Base-by-base conservation (phyloP, 140 eudicot genomes). In the Oenanthe javanica region DNA sequence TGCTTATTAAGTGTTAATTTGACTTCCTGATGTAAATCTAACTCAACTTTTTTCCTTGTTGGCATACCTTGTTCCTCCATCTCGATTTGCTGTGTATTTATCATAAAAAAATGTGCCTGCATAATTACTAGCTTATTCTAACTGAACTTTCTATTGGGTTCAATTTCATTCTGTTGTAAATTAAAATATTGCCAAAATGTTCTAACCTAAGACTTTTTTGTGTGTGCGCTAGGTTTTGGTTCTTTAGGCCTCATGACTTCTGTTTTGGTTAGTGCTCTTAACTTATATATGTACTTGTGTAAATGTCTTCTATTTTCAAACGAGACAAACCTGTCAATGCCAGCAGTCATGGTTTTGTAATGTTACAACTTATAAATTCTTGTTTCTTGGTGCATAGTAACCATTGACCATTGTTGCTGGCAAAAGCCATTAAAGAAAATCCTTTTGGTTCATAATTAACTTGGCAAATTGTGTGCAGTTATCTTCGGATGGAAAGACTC, bases 241-340 rank as follows among this genome's bases (percentile, higher is more conserved):
- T 92, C 98, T 81, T 83, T 94, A 75, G 98, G 98, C 51, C 96
- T 94, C 45, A 94, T 94, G 98, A 85, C 92, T 52, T 94, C 98
- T 72, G 93, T 94, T 52, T 87, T 94, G 97, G 98, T 94, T 36
- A 63, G 93, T 82, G 50, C 42, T 77, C 19, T 48, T 21, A n/a
- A 50, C 75, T 10, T 76, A 13, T 71, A 3, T 61, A 6, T 59
- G 45, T 48, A 71, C 45, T 81, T 23, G 15, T 23, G 49, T 40
- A 36, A 31, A 64, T 8, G 18, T 50, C 64, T 76, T 15, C 14
- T 70, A 18, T 14, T 70, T 11, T 67, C 73, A 12, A 12, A 14
- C 36, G 46, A 67, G 73, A 31, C 36, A 67, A 67, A 67, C 36
- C 21, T 67, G 36, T 67, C 11, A 31, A 31, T 31, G 73, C 45